Evolutionary conservation across 164 flowering plant genomes (phyloP).

Genomic region (grape (Vitis vinifera)): DNA sequence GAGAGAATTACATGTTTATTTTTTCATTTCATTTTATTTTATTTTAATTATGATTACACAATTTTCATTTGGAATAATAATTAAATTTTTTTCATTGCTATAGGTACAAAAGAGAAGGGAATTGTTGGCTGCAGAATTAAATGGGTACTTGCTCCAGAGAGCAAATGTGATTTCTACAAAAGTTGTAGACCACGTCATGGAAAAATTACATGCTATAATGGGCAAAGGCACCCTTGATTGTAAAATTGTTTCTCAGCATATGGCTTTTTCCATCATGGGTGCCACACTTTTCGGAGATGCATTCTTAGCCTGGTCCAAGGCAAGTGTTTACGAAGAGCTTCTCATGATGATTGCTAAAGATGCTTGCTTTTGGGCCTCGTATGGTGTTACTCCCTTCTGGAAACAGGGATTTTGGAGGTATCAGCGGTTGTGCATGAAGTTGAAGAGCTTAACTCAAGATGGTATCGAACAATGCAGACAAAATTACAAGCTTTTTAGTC

Average conservation of each 20-base stretch:
- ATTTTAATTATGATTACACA: neutral
- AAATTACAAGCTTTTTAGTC: conserved; percentile 22
- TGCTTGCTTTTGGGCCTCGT: conserved; percentile 72
- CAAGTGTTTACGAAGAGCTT: conserved; percentile 53
- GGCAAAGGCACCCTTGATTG: conserved; percentile 42
- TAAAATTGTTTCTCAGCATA: conserved; percentile 50
- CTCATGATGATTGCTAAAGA: conserved; percentile 61
- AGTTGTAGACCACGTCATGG: conserved; percentile 40
- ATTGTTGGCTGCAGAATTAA: conserved; percentile 39
- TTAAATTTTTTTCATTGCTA: neutral
- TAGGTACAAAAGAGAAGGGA: conserved; percentile 54
- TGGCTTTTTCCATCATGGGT: conserved; percentile 59
- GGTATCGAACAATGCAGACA: conserved; percentile 37
- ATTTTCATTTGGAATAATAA: neutral
- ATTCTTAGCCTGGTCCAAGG: conserved; percentile 59
- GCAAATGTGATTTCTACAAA: conserved; percentile 33
- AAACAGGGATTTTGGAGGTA: conserved; percentile 61
- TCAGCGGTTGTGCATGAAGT: conserved; percentile 39
- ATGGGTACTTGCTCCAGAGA: conserved; percentile 38
- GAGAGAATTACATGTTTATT: neutral
- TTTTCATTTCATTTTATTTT: neutral
- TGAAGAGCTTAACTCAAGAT: conserved; percentile 57
- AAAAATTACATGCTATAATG: conserved; percentile 31
- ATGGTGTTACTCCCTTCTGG: conserved; percentile 61
- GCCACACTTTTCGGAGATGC: conserved; percentile 59